Conservation (phyloP, 257 asterid genomes). For the Fraxinus anomala region DNA sequence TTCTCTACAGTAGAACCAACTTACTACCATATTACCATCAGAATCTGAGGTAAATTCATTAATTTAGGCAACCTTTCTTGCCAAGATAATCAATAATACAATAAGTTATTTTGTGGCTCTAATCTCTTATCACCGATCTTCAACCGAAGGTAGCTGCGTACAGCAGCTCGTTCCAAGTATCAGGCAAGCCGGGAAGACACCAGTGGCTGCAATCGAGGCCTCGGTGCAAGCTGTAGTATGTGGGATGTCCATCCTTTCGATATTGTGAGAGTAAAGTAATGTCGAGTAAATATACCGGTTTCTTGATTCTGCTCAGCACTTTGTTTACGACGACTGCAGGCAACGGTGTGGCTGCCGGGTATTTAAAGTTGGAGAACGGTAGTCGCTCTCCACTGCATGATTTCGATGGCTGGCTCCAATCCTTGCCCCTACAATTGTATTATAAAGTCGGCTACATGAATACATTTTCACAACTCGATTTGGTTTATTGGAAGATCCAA, state of each 20-base stretch:
- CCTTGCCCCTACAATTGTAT: slow-evolving; percentile 57
- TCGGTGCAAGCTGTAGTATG: slow-evolving; percentile 50
- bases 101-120: background rate
- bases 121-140: slow-evolving; percentile 26
- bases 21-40: background rate
- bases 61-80: slow-evolving; percentile 40
- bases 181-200: slow-evolving; percentile 98
- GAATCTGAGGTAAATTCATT: background rate
- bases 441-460: background rate
- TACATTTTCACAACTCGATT: background rate
- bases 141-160: slow-evolving; percentile 56
- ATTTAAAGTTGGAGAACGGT: slow-evolving; percentile 59
- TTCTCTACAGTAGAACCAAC: background rate
- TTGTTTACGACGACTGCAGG: slow-evolving; percentile 63
- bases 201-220: slow-evolving; percentile 95
- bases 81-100: slow-evolving; percentile 34
- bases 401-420: slow-evolving; percentile 66
- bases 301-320: slow-evolving; percentile 72
- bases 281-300: slow-evolving; percentile 73
- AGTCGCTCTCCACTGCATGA: slow-evolving; percentile 62
- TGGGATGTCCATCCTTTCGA: slow-evolving; percentile 87
- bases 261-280: slow-evolving; percentile 71
- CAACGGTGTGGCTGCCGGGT: slow-evolving; percentile 64
- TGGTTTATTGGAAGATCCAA: no score
- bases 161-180: slow-evolving; percentile 85